Base-by-base conservation (phyloP, 2,329 filamentous ascomycete species). In the Penicillium sp. region DNA sequence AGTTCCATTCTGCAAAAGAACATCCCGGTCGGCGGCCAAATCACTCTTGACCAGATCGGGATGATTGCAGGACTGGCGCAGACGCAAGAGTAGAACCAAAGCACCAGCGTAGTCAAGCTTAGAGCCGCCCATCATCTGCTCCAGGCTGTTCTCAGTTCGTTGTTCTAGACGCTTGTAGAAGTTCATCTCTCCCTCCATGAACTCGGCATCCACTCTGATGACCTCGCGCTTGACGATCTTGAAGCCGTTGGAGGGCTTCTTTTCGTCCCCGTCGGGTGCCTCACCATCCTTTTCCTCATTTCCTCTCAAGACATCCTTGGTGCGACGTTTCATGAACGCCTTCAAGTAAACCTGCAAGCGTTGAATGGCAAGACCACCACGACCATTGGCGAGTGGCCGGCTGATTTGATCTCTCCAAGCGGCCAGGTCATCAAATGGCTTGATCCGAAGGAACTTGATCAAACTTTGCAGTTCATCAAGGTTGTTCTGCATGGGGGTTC, bases 301-400 rank as follows among this genome's bases (percentile, higher is more conserved):
- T 60, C 89, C 80, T 71, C 93, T 95, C 53, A 98, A 75, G n/a
- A 98, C 89, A 20, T 95, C 90, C 71, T 98, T 98, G 7, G 91
- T 97, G 37, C 93, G 84, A n/a, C 93, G 85, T 75, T 97, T 95
- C 93, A 98, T 98, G 73, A 95, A 95, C 47, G 90, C 92, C 47
- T 88, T 86, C 3, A 98, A 75, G 53, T 95, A 83, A 49, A 87
- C 83, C 59, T 95, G 90, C 28, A 98, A 76, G 39, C 93, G 82
- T 44, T 84, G 81, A 67, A 98, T 95, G 13, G 93, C 92, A 50
- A 97, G 80, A 46, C 91, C 88, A 9, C 92, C 93, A 53, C 87
- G 86, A 6, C 91, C 91, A 53, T 87, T 89, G 74, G 92, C 95
- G 80, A 98, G 82, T 0, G 93, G 93, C 39, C 80, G 76, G 46